Evolutionary conservation across 75 land plant species (phyloP), one percentile per base, ranked within the genome.

Genomic region (Sequoia sempervirens): DNA sequence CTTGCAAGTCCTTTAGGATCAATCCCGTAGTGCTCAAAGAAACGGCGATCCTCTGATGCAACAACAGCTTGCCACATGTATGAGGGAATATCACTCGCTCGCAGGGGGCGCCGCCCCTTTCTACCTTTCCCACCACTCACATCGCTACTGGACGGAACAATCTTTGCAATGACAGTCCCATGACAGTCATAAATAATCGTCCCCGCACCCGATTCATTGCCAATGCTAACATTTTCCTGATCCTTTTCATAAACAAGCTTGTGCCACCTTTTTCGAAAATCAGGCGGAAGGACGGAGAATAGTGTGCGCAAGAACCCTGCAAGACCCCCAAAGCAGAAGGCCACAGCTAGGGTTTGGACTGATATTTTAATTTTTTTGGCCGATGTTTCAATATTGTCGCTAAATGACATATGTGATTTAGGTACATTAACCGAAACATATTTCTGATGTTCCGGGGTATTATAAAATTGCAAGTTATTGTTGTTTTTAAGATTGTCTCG

Each of bases 31-130:
- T 93, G 95, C 81, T 84, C 82, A 82, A 92, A 93, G 82, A 93
- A 93, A 4, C 94, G 83, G 50, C 90, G 89, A 85, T 93, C 93
- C 82, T 93, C 95, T 2, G 87, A 90, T 2, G 94, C 94, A 14
- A 92, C 89, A 38, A 93, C 91, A 28, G 92, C 94, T 81, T 92
- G 90, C 88, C 89, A 89, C 85, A 93, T 68, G 64, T 82, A 80
- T 4, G 86, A 81, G 26, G 94, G 93, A 75, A 89, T 74, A n/a
- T 89, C 88, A 83, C 87, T 75, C 18, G 88, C 90, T 36, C 80
- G 64, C 70, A 79, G 82, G 56, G 23, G 84, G 68, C 17, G 80
- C 66, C 50, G 41, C 30, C 11, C 56, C 58, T 80, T 28, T 46
- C 12, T 32, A 5, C 17, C 79, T 69, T 32, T 34, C 1, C 47